phyloP scores from a whole-genome alignment of 306 rosid genomes.

The Mimosa pudica region DNA sequence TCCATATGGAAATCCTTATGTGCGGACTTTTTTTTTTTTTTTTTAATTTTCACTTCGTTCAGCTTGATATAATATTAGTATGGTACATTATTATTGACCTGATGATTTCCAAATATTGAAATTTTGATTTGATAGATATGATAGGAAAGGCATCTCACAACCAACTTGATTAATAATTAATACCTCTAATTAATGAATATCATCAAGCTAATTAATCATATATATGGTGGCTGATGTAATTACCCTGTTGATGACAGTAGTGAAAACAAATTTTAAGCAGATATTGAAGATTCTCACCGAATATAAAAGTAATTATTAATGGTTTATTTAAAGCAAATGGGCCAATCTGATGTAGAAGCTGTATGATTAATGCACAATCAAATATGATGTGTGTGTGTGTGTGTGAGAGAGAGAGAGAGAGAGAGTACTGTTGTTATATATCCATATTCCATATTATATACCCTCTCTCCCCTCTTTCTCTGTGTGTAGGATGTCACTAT shows the following conservation, averaged over 20 bases:
- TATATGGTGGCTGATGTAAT: constrained; percentile 13
- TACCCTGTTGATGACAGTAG: constrained; percentile 10
- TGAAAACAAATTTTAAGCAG: constrained; percentile 9
- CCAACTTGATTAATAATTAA: constrained; percentile 25
- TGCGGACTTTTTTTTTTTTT: no score
- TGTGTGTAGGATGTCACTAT: not conserved
- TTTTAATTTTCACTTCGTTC: no score
- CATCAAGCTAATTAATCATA: not conserved
- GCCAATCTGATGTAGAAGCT: constrained; percentile 7
- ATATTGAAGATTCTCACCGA: constrained; percentile 16
- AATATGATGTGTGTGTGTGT: not conserved
- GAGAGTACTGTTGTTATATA: not conserved
- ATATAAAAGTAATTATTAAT: not conserved
- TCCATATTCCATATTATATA: not conserved
- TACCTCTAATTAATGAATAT: not conserved
- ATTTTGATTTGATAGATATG: not conserved
- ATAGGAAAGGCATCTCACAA: not conserved
- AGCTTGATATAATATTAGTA: no score
- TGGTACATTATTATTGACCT: not conserved
- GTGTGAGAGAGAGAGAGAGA: no score
- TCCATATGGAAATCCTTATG: not conserved
- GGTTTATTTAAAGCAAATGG: not conserved
- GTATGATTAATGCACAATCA: not conserved
- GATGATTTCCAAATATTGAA: not conserved
- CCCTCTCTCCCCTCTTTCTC: not conserved